phyloP scores from a whole-genome alignment of 805 yeast genomes.

The Citeromyces nyonsensis region DNA sequence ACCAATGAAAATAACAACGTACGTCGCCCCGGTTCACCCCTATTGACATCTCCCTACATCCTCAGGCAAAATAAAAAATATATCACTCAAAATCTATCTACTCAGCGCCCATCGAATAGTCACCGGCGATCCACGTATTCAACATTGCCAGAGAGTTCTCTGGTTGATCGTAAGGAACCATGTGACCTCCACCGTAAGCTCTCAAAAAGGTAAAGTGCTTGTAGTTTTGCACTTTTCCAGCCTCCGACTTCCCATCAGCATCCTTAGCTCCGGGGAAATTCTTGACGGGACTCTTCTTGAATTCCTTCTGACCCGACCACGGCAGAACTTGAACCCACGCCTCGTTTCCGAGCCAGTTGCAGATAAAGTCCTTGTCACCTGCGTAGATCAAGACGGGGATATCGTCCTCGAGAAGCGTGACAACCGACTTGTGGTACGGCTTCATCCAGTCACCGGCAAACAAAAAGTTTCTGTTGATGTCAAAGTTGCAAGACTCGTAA shows the following conservation, averaged over 20 bases:
- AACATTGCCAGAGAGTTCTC: slow-evolving; percentile 54
- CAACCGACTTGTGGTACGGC: slow-evolving; percentile 54
- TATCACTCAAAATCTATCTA: no score
- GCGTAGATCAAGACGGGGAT: slow-evolving; percentile 60
- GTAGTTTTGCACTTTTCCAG: slow-evolving; percentile 66
- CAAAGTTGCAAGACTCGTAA: slow-evolving; percentile 66
- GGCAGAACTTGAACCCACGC: no score
- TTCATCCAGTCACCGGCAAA: slow-evolving; percentile 35
- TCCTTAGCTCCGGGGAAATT: slow-evolving; percentile 1
- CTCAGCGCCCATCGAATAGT: no score
- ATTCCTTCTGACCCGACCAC: slow-evolving; percentile 2
- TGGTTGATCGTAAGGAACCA: slow-evolving; percentile 88
- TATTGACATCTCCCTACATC: no score
- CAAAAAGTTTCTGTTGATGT: slow-evolving; percentile 31
- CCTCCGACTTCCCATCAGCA: slow-evolving; percentile 19
- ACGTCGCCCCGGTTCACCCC: no score
- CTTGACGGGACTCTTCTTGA: background rate
- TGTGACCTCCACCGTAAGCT: slow-evolving; percentile 74
- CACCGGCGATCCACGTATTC: slow-evolving; percentile 61
- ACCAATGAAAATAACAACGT: no score
- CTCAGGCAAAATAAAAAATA: no score
- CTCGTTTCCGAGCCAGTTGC: slow-evolving; percentile 71
- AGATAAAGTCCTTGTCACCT: slow-evolving; percentile 81
- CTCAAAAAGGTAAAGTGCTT: slow-evolving; percentile 65
- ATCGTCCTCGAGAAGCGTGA: slow-evolving; percentile 48